phyloP scores from a whole-genome alignment of 1,284 basidiomycete species.

The Anthracocystis walkeri region DNA sequence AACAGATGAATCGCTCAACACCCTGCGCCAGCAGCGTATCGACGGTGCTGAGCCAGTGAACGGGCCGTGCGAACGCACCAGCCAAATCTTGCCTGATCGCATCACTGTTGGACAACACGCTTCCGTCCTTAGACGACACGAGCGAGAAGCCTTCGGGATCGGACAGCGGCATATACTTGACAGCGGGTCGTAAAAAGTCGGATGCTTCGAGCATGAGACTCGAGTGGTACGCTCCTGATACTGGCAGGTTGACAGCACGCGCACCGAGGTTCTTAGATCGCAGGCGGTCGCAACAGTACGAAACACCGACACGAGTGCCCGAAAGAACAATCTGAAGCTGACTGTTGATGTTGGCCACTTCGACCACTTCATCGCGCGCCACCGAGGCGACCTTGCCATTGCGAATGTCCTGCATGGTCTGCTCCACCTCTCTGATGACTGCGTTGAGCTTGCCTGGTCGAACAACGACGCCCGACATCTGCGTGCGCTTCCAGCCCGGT shows the following conservation, averaged over 20 bases:
- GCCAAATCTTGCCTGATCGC: constrained; percentile 56
- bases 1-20: constrained; percentile 64
- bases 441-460: constrained; percentile 60
- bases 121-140: constrained; percentile 58
- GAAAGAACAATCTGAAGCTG: constrained; percentile 65
- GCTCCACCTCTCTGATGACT: constrained; percentile 53
- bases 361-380: constrained; percentile 65
- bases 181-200: constrained; percentile 47
- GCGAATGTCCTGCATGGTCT: constrained; percentile 54
- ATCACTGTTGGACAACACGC: constrained; percentile 21
- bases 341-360: constrained; percentile 66
- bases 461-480: constrained; percentile 65
- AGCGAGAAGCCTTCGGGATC: constrained; percentile 45
- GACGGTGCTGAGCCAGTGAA: constrained; percentile 61
- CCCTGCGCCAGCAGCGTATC: constrained; percentile 59
- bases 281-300: constrained; percentile 64
- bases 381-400: constrained; percentile 55
- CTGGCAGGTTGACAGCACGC: constrained; percentile 66
- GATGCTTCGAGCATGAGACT: constrained; percentile 58
- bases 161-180: constrained; percentile 60
- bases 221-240: constrained; percentile 66
- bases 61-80: constrained; percentile 55
- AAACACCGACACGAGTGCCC: constrained; percentile 64
- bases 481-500: constrained; percentile 61
- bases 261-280: constrained; percentile 61